Evolutionary conservation across 805 yeast species (phyloP).

Genomic region (Teunomyces tritomae): DNA sequence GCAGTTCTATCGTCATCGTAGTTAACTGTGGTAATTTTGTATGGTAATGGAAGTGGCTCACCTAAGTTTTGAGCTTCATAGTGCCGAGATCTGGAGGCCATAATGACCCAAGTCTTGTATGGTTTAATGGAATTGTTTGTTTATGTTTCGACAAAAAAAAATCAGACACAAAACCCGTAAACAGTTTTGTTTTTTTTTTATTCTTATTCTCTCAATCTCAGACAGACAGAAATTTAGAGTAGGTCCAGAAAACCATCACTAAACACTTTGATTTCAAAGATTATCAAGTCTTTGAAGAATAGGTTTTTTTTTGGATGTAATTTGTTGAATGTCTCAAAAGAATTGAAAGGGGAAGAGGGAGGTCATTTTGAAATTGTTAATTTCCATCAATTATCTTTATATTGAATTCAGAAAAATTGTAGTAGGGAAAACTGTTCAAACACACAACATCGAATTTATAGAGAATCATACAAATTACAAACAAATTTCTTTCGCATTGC

Average conservation of each 20-base stretch:
- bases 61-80: conserved; percentile 19
- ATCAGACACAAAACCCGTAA: neutral
- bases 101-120: neutral
- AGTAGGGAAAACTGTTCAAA: too few relatives aligned
- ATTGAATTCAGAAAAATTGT: too few relatives aligned
- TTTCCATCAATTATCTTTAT: too few relatives aligned
- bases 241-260: neutral
- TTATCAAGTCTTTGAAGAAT: too few relatives aligned
- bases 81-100: conserved; percentile 9
- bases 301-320: too few relatives aligned
- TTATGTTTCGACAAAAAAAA: neutral
- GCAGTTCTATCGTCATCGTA: conserved; percentile 10
- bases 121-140: conserved; percentile 5
- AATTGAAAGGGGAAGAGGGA: too few relatives aligned
- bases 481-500: too few relatives aligned
- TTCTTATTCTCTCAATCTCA: neutral
- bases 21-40: conserved; percentile 14
- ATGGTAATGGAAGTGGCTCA: conserved; percentile 37
- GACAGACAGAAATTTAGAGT: neutral
- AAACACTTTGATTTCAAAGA: too few relatives aligned
- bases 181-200: neutral
- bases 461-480: too few relatives aligned
- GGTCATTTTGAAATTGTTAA: too few relatives aligned
- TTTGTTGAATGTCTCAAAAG: too few relatives aligned
- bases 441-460: too few relatives aligned